Percentiles rank a stretch among this genome's conserved stretches.
Conservation (phyloP, 257 asterid species). For the Primulina huaijiensis region DNA sequence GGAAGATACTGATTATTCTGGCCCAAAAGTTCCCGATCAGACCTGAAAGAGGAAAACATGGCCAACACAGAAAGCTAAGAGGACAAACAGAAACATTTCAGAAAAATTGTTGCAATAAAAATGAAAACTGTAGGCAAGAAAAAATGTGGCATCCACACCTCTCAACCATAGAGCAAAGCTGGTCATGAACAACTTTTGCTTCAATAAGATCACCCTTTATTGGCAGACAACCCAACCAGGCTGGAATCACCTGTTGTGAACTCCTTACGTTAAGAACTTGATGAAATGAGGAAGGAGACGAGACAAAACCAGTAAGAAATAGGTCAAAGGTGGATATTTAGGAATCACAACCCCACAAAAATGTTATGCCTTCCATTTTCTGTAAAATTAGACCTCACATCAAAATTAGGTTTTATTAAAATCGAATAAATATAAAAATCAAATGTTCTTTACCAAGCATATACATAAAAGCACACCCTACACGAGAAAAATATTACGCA, state of each 20-base stretch:
- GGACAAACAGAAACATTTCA: slow-evolving; percentile 5
- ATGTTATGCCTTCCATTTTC: neutral
- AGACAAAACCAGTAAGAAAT: neutral
- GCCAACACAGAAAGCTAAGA: neutral
- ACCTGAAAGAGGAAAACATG: slow-evolving; percentile 27
- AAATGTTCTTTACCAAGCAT: neutral
- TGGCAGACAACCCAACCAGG: slow-evolving; percentile 94
- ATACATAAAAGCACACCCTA: neutral
- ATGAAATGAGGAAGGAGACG: neutral
- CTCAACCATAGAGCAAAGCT: slow-evolving; percentile 94
- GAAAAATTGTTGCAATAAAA: neutral
- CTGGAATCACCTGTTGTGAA: slow-evolving; percentile 72
- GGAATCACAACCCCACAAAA: neutral
- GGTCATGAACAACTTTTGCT: slow-evolving; percentile 94
- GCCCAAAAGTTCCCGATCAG: slow-evolving; percentile 48
- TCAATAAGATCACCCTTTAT: slow-evolving; percentile 85
- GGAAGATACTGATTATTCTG: slow-evolving; percentile 52
- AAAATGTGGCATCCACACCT: slow-evolving; percentile 39
- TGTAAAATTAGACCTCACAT: neutral
- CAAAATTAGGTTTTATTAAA: neutral
- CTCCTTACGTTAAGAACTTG: slow-evolving; percentile 19
- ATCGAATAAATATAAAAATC: too few species aligned
- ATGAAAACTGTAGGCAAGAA: neutral
- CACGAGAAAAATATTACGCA: neutral
- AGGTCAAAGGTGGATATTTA: neutral